These are phyloP conservation scores for Russula compacta DNA, from an alignment of 768 basidiomycete species.

Conservation along the genomic window DNA sequence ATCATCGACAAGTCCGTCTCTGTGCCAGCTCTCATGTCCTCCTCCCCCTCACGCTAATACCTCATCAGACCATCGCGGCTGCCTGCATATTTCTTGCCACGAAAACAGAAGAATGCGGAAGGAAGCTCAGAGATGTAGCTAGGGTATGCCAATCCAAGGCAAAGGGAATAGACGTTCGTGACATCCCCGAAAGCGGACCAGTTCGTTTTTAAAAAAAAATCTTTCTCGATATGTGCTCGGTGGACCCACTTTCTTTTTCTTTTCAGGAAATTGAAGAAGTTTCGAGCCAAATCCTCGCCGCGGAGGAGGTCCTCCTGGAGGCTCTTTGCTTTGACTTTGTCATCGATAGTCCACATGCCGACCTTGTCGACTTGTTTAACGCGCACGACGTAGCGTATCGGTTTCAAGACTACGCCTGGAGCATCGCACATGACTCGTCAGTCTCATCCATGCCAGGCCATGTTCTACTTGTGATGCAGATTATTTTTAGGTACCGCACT, in stretches of 20 bases:
- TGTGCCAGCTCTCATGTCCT: background rate
- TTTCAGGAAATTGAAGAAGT: conserved; percentile 66
- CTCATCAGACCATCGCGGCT: conserved; percentile 66
- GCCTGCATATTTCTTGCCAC: conserved; percentile 83
- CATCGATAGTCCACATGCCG: conserved; percentile 66
- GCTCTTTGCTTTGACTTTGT: conserved; percentile 82
- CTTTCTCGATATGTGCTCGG: background rate
- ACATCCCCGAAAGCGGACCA: conserved; percentile 56
- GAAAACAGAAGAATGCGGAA: conserved; percentile 85
- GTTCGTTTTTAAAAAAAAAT: conserved; percentile 32
- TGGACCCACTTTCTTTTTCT: background rate
- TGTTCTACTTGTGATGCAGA: conserved; percentile 2
- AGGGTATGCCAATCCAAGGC: conserved; percentile 65
- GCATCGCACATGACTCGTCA: conserved; percentile 81
- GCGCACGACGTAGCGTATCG: conserved; percentile 37
- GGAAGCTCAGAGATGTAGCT: conserved; percentile 81
- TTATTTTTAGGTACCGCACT: conserved; percentile 54
- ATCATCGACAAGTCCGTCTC: conserved; percentile 58
- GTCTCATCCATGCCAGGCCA: conserved; percentile 22
- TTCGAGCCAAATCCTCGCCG: conserved; percentile 56
- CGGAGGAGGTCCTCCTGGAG: conserved; percentile 73
- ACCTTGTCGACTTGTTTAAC: conserved; percentile 66
- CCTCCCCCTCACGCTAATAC: conserved; percentile 1
- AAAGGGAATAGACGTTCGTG: conserved; percentile 41
- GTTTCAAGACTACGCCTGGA: conserved; percentile 75